Conservation (phyloP, 352 stramenopile species). For the Globisporangium uncinulatum region DNA sequence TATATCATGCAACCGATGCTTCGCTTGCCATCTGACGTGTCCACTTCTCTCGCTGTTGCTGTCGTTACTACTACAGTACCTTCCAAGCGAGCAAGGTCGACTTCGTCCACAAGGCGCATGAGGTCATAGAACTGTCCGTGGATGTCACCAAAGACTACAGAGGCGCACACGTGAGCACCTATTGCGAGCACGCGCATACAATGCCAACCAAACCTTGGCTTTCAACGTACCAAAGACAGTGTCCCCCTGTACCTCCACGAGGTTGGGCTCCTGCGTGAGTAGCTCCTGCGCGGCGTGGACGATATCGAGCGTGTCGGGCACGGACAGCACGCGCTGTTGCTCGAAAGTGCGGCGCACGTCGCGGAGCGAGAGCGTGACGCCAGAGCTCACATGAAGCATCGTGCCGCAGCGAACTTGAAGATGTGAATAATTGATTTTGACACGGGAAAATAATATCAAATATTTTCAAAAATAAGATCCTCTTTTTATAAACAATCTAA, state of each 20-base stretch:
- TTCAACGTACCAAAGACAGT: constrained; percentile 24
- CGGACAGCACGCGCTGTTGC: constrained; percentile 44
- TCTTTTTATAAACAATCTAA: too few relatives aligned
- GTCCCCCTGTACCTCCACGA: constrained; percentile 34
- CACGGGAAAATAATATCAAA: too few relatives aligned
- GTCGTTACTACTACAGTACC: constrained; percentile 21
- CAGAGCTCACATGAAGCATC: neutral
- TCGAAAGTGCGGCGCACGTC: constrained; percentile 49
- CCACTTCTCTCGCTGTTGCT: neutral
- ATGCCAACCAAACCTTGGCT: too few relatives aligned
- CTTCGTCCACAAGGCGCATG: constrained; percentile 51
- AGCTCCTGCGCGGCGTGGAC: constrained; percentile 65
- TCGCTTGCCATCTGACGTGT: too few relatives aligned
- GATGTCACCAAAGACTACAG: constrained; percentile 71
- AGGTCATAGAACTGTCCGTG: constrained; percentile 82
- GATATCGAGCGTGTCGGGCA: constrained; percentile 49
- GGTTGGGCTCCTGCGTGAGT: constrained; percentile 55
- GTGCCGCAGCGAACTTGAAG: too few relatives aligned
- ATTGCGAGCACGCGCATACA: neutral
- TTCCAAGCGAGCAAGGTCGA: constrained; percentile 27
- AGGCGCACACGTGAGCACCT: neutral
- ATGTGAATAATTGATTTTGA: too few relatives aligned
- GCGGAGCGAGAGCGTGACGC: constrained; percentile 29
- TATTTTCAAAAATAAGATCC: too few relatives aligned
- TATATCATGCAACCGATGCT: too few relatives aligned